A percentile compares a stretch with the other conserved stretches of the same genome.
Conservation (phyloP, 768 basidiomycete species). For the Leccinellum luteum region DNA sequence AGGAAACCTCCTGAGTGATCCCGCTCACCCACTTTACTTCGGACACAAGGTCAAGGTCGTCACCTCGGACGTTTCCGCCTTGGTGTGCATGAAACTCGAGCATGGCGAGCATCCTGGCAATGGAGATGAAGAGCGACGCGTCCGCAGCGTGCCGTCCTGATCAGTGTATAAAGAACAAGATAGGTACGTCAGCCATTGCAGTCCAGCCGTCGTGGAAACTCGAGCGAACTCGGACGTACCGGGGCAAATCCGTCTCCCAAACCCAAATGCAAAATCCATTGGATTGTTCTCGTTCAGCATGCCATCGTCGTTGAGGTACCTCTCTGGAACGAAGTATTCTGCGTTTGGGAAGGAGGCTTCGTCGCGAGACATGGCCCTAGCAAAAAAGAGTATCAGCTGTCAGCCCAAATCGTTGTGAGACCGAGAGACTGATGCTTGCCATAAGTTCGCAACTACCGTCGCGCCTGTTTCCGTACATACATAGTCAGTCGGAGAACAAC, state of each 20-base stretch:
- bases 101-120: constrained; percentile 13
- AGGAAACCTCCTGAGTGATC: not conserved
- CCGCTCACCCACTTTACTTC: constrained; percentile 7
- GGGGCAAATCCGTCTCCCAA: constrained; percentile 11
- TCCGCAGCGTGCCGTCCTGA: constrained; percentile 2
- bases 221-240: not conserved
- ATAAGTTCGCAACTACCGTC: constrained; percentile 10
- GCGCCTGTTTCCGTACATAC: constrained; percentile 1
- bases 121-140: constrained; percentile 2
- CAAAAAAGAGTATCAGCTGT: not conserved
- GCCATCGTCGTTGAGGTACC: constrained; percentile 13
- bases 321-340: constrained; percentile 3
- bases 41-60: not conserved
- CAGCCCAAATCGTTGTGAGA: not conserved
- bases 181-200: not conserved
- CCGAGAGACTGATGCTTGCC: constrained; percentile 1
- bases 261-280: constrained; percentile 11
- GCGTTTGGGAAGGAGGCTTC: constrained; percentile 9
- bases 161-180: not conserved
- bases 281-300: constrained; percentile 5
- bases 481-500: not conserved
- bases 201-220: not conserved
- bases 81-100: constrained; percentile 3
- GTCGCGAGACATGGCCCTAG: constrained; percentile 13
- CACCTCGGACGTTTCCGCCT: not conserved